Conservation (phyloP, 257 asterid species). For the Nicotiana paniculata region DNA sequence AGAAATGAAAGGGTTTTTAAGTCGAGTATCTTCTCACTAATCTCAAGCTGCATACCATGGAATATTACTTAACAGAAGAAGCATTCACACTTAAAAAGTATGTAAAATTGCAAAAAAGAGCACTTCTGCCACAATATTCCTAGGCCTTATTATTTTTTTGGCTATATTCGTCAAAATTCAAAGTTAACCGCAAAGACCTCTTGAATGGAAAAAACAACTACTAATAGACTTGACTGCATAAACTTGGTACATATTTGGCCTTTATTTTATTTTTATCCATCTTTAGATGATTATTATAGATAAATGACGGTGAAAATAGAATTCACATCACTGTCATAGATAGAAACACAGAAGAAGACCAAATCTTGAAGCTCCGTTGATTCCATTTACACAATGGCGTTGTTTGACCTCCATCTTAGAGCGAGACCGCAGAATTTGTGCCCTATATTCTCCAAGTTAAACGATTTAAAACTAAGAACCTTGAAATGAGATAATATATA, state of each 20-base stretch:
- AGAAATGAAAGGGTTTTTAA: background rate
- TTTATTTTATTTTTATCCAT: background rate
- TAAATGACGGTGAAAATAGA: background rate
- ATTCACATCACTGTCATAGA: background rate
- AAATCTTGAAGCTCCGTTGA: background rate
- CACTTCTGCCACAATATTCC: slow-evolving; percentile 1
- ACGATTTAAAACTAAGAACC: background rate
- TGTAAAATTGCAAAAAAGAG: background rate
- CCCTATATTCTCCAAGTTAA: background rate
- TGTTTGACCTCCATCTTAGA: background rate
- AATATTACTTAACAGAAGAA: background rate
- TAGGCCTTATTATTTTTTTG: background rate
- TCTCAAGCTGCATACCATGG: background rate
- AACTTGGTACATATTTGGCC: background rate
- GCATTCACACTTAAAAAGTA: background rate
- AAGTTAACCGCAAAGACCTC: background rate
- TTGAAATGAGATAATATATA: background rate
- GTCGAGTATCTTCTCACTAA: background rate
- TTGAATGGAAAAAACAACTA: background rate
- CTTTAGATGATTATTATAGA: background rate
- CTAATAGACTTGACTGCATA: slow-evolving; percentile 7
- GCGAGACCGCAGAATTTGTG: background rate
- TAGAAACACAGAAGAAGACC: background rate
- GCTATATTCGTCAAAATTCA: background rate
- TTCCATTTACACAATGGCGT: background rate